Base-by-base conservation (phyloP, 2,329 filamentous ascomycete species). In the Trichophyton mentagrophytes region DNA sequence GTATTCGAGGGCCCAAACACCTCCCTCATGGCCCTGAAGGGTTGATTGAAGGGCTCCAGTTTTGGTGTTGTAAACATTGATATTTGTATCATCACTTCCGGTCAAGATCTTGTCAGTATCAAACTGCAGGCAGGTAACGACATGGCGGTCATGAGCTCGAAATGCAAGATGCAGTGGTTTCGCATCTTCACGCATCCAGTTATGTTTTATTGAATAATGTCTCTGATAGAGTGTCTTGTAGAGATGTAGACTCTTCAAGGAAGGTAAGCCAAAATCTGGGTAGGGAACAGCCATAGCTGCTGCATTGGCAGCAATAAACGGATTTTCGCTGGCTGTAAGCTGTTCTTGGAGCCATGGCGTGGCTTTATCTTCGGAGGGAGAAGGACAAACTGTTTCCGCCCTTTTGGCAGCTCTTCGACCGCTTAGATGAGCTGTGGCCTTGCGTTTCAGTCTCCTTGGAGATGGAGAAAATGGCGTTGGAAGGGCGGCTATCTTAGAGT, bases 51-150 rank as follows among this genome's bases (percentile, higher is more conserved):
- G 76, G 65, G 87, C 87, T 62, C 93, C 93, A 0, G 91, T 96
- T 75, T 93, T 95, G 11, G 93, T 97, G 70, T 97, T 91, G 72
- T 97, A 99, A 36, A 99, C 90, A 68, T 99, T 91, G 68, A 99
- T 99, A 64, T 96, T 86, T 3, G 91, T 96, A 71, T 99, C 93
- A 71, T 99, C 93, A 69, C 92, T 97, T 27, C 93, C 93, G 1
- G 93, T 99, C 66, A 99, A 82, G 66, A 99, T 96, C 75, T 97
- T 97, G 78, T 99, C 91, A 57, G 91, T 89, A 69, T 99, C 93
- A 68, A 99, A 99, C 71, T 99, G 91, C 60, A 99, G 80, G 71
- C 93, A 99, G 15, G 93, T 99, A 59, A 99, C 95, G 63, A 99
- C 93, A 76, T 97, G 92, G 38, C 90, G 85, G 63, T 93, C 90